phyloP scores from a whole-genome alignment of 179 eudicot genomes.

The Drosera spatulata region DNA sequence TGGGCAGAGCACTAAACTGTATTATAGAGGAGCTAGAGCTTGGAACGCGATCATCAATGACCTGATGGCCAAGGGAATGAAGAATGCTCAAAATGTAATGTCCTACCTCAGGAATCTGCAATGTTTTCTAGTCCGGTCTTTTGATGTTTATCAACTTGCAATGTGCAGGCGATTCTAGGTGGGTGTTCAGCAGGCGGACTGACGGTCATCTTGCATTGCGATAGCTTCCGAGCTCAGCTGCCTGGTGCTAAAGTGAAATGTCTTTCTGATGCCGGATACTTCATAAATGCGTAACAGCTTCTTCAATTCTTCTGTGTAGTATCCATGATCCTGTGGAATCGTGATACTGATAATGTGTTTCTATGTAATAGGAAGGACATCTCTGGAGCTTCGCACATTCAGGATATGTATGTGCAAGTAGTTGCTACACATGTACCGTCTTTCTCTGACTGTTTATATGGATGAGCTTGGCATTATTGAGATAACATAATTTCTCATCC shows the following conservation, averaged over 20 bases:
- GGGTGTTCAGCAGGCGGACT: constrained; percentile 73
- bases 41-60: constrained; percentile 48
- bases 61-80: constrained; percentile 41
- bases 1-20: constrained; percentile 27
- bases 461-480: background rate
- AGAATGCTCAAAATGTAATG: constrained; percentile 38
- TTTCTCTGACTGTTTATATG: background rate
- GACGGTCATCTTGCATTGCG: constrained; percentile 51
- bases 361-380: constrained; percentile 48
- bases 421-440: constrained; percentile 57
- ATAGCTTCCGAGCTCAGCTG: constrained; percentile 35
- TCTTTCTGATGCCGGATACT: constrained; percentile 60
- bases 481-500: background rate
- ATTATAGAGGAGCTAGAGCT: constrained; percentile 50
- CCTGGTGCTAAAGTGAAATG: constrained; percentile 53
- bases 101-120: background rate
- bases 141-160: background rate
- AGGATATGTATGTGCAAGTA: constrained; percentile 42
- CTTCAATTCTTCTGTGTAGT: too few relatives aligned
- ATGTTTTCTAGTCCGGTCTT: too few relatives aligned
- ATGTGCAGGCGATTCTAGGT: constrained; percentile 31
- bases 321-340: too few relatives aligned
- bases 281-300: constrained; percentile 36
- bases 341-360: too few relatives aligned
- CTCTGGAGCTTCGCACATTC: constrained; percentile 45